Conservation (phyloP, 2,329 filamentous ascomycete genomes). For the Xylaria sp. region DNA sequence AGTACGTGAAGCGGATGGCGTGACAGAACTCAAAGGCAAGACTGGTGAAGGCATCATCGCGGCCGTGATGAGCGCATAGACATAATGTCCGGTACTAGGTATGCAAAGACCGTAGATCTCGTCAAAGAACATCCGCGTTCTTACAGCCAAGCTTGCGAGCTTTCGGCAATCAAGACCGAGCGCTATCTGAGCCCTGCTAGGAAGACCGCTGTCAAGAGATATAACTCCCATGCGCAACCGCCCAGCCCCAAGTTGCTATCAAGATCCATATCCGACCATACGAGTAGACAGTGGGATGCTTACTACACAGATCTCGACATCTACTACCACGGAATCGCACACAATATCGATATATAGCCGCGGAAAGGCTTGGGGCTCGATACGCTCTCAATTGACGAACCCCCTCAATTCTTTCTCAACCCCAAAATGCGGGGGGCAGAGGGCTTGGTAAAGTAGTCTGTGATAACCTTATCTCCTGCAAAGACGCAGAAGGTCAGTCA, state of each 20-base stretch:
- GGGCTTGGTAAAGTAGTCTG: constrained; percentile 8
- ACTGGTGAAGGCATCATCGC: not conserved
- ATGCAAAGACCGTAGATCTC: not conserved
- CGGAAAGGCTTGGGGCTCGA: not conserved
- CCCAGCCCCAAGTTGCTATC: constrained; percentile 6
- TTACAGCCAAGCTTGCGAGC: not conserved
- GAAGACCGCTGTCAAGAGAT: not conserved
- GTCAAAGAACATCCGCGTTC: not conserved
- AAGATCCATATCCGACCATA: not conserved
- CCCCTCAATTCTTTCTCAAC: constrained; percentile 10
- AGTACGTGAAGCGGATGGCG: not conserved
- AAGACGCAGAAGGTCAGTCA: constrained; percentile 10
- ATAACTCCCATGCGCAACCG: not conserved
- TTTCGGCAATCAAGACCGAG: not conserved
- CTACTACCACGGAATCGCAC: not conserved
- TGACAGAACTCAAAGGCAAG: not conserved
- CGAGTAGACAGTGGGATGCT: constrained; percentile 11
- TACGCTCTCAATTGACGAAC: not conserved
- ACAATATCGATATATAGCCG: not conserved
- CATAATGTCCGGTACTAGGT: not conserved
- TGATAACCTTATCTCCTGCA: constrained; percentile 32
- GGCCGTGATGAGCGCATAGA: not conserved
- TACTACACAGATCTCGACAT: constrained; percentile 9
- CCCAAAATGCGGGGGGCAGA: constrained; percentile 16
- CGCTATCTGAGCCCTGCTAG: not conserved